These are phyloP conservation scores for Perilla frutescens DNA, from an alignment of 257 asterid genomes.

Conservation along the genomic window DNA sequence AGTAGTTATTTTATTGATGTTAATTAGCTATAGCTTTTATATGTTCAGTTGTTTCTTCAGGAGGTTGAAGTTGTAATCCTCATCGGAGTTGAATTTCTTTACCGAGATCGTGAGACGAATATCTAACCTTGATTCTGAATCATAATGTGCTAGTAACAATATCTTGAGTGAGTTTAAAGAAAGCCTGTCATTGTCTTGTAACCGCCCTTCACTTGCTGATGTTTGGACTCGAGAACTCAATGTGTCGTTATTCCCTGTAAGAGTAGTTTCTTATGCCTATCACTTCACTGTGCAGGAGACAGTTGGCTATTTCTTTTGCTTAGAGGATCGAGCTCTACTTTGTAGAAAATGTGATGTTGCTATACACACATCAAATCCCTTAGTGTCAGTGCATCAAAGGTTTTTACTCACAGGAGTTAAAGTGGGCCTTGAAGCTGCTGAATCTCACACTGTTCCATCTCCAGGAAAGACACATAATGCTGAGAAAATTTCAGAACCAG, in stretches of 20 bases:
- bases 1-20: background rate
- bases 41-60: background rate
- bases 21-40: conserved; percentile 10
- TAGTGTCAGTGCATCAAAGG: conserved; percentile 78
- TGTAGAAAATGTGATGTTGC: conserved; percentile 90
- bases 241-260: background rate
- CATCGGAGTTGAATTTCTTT: background rate
- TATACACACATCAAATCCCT: conserved; percentile 67
- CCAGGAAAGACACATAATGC: conserved; percentile 46
- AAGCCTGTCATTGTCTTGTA: background rate
- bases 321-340: conserved; percentile 92
- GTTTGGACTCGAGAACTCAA: background rate
- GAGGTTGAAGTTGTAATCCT: background rate
- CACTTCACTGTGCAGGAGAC: conserved; percentile 63
- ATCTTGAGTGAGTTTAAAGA: background rate
- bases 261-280: conserved; percentile 18
- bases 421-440: conserved; percentile 80
- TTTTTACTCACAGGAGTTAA: conserved; percentile 89
- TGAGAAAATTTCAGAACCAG: conserved; percentile 54
- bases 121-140: background rate
- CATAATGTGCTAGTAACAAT: background rate
- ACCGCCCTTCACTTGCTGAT: background rate
- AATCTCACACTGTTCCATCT: conserved; percentile 56
- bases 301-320: conserved; percentile 89
- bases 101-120: background rate